phyloP scores from a whole-genome alignment of 192 early-diverging fungal species.

The Backusella macrospora region DNA sequence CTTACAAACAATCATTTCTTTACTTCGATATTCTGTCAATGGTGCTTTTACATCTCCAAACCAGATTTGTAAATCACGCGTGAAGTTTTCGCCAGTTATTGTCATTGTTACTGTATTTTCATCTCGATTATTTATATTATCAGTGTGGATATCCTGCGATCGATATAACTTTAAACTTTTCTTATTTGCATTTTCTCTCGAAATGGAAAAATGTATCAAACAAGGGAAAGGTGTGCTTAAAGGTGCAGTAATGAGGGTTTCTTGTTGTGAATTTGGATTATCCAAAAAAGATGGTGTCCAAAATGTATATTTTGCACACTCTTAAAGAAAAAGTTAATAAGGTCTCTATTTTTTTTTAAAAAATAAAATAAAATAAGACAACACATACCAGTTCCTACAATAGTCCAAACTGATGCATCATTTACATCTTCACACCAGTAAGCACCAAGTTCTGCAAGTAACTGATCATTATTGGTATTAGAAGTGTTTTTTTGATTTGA shows the following conservation, averaged over 20 bases:
- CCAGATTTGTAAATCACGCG: conserved; percentile 66
- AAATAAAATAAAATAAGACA: neutral
- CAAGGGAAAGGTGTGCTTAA: conserved; percentile 2
- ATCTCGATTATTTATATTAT: neutral
- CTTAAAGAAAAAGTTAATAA: neutral
- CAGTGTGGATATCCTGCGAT: conserved; percentile 2
- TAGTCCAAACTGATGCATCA: conserved; percentile 88
- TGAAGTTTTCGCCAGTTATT: conserved; percentile 66
- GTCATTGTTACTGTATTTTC: conserved; percentile 45
- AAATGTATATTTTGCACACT: conserved; percentile 60
- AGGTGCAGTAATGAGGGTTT: neutral
- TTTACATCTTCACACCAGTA: conserved; percentile 77
- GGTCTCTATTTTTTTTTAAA: neutral
- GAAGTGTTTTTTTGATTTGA: neutral
- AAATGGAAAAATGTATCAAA: conserved; percentile 36
- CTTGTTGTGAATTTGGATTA: neutral
- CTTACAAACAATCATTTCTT: conserved; percentile 44
- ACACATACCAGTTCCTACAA: conserved; percentile 71
- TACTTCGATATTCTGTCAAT: conserved; percentile 39
- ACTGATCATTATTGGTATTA: neutral
- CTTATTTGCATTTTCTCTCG: neutral
- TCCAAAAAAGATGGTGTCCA: conserved; percentile 38
- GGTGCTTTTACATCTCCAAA: conserved; percentile 43
- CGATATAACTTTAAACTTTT: neutral
- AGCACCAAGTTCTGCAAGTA: conserved; percentile 33